Conservation (phyloP, 2,329 filamentous ascomycete genomes). For the Ilyonectria destructans region DNA sequence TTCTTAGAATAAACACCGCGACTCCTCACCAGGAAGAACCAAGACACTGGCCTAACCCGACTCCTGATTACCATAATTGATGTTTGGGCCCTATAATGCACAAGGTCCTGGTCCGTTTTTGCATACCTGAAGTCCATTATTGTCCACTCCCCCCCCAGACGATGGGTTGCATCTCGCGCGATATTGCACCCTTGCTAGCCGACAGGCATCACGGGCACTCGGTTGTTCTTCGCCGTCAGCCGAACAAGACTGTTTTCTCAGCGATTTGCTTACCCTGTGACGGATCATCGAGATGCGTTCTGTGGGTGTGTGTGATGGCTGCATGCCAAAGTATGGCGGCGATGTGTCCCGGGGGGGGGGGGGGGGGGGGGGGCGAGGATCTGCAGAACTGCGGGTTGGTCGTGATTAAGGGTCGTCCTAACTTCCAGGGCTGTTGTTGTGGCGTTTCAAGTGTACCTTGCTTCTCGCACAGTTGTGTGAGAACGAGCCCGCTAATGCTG, state of each 20-base stretch:
- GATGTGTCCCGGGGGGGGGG: not conserved
- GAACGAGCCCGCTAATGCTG: too few species aligned
- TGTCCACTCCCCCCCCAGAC: not conserved
- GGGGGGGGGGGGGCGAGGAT: not conserved
- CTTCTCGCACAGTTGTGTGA: not conserved
- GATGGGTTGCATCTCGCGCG: not conserved
- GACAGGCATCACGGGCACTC: not conserved
- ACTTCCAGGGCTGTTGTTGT: not conserved
- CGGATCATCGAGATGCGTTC: not conserved
- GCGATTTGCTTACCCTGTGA: not conserved
- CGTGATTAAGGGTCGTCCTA: not conserved
- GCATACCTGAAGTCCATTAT: too few species aligned
- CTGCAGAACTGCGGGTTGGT: not conserved
- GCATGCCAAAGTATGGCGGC: not conserved
- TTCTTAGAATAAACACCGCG: too few species aligned
- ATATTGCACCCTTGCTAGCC: not conserved
- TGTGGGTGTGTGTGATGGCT: not conserved
- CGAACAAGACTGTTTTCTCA: not conserved
- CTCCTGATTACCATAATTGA: too few species aligned
- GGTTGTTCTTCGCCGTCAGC: not conserved
- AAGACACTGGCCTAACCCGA: too few species aligned
- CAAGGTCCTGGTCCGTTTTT: too few species aligned
- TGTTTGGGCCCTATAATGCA: too few species aligned
- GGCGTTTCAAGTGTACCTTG: not conserved
- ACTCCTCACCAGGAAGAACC: too few species aligned